A percentile compares a stretch with the other conserved stretches of the same genome.
phyloP scores from a whole-genome alignment of 768 basidiomycete genomes.

The Hygrocybe punicea region DNA sequence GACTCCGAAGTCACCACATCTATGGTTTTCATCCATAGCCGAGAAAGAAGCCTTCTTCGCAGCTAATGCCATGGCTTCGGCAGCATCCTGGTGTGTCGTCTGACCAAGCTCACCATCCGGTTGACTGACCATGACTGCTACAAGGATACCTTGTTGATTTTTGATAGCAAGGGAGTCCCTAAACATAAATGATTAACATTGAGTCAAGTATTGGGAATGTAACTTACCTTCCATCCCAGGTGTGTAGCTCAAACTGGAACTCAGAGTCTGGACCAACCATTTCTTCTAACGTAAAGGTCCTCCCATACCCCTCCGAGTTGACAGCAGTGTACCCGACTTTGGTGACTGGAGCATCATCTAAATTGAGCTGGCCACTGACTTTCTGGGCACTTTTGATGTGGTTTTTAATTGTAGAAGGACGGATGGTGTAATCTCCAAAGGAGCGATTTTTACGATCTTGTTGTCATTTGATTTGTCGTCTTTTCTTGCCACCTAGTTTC shows the following conservation, averaged over 20 bases:
- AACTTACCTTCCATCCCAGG: conserved; percentile 9
- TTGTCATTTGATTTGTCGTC: too few species aligned
- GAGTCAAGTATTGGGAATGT: not conserved
- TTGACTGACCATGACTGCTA: conserved; percentile 9
- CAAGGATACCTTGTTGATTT: conserved; percentile 6
- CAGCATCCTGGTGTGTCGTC: not conserved
- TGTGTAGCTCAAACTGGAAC: not conserved
- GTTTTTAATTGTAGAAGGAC: too few species aligned
- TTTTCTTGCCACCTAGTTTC: too few species aligned
- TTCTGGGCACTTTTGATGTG: too few species aligned
- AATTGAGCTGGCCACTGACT: too few species aligned
- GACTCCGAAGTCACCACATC: conserved; percentile 20
- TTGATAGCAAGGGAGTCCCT: conserved; percentile 1
- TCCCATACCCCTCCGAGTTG: not conserved
- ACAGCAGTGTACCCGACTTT: not conserved
- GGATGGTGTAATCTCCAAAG: too few species aligned
- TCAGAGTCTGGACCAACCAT: not conserved
- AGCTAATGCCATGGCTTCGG: conserved; percentile 2
- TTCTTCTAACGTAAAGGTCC: not conserved
- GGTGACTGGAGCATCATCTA: not conserved
- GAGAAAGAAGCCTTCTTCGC: conserved; percentile 4
- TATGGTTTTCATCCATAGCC: conserved; percentile 6
- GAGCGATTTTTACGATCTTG: too few species aligned
- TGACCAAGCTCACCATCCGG: conserved; percentile 14
- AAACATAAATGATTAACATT: not conserved